Percentiles rank a stretch among this genome's conserved stretches.
phyloP scores from a whole-genome alignment of 192 early-diverging fungal species.

The Fimicolochytrium jonesii region DNA sequence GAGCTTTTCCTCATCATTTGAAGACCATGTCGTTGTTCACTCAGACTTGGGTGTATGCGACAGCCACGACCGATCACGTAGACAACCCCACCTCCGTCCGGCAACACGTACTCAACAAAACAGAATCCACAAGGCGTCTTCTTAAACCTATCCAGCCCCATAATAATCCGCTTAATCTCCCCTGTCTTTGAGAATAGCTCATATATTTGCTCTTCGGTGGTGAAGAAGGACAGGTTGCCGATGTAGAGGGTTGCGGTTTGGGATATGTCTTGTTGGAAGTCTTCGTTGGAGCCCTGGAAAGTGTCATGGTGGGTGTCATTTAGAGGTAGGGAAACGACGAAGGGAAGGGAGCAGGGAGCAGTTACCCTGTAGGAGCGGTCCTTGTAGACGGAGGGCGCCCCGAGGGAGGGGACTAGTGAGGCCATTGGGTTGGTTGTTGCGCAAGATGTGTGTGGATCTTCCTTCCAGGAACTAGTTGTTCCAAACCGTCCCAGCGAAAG shows the following conservation, averaged over 20 bases:
- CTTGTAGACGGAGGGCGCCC: conserved; percentile 78
- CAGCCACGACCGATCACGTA: no score
- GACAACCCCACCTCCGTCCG: no score
- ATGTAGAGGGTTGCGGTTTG: conserved; percentile 83
- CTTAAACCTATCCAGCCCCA: conserved; percentile 89
- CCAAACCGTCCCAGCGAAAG: no score
- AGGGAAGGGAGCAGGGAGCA: not conserved
- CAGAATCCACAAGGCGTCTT: conserved; percentile 99
- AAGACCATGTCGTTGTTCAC: no score
- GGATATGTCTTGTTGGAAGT: conserved; percentile 25
- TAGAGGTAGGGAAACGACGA: not conserved
- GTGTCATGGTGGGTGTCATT: not conserved
- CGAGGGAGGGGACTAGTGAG: conserved; percentile 64
- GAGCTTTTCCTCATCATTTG: no score
- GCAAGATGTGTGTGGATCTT: no score
- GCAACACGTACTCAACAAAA: conserved; percentile 85
- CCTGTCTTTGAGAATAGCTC: conserved; percentile 93
- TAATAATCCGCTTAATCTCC: conserved; percentile 98
- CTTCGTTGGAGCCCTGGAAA: conserved; percentile 26
- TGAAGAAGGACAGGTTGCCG: conserved; percentile 96
- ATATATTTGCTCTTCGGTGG: conserved; percentile 97
- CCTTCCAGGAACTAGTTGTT: no score
- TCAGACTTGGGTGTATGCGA: no score
- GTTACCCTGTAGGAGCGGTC: conserved; percentile 74
- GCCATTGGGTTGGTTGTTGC: conserved; percentile 40